Conservation (phyloP, 495 filamentous ascomycete genomes). For the Venustampulla echinocandica region DNA sequence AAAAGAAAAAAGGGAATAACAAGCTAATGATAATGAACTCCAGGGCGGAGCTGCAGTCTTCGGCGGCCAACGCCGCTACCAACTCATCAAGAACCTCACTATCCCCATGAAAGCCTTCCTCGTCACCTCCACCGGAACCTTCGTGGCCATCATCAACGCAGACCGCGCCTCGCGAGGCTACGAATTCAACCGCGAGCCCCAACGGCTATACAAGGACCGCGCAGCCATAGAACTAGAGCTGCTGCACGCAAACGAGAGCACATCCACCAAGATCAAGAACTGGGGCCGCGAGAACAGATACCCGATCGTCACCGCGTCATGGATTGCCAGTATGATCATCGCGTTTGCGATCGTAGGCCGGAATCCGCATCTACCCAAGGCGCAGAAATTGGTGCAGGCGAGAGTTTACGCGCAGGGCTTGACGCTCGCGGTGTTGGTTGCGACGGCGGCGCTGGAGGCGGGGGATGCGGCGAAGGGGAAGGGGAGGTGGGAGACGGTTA, state of each 20-base stretch:
- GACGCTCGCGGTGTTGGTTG: slow-evolving; percentile 80
- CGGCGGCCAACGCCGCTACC: slow-evolving; percentile 53
- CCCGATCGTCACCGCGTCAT: slow-evolving; percentile 74
- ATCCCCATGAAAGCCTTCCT: slow-evolving; percentile 87
- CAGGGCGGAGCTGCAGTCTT: slow-evolving; percentile 53
- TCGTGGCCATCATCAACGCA: slow-evolving; percentile 75
- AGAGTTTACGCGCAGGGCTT: slow-evolving; percentile 96
- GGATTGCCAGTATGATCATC: slow-evolving; percentile 74
- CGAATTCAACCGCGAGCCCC: slow-evolving; percentile 60
- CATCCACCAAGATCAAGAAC: slow-evolving; percentile 44
- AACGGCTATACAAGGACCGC: slow-evolving; percentile 57
- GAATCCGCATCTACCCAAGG: slow-evolving; percentile 62
- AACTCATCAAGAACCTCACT: slow-evolving; percentile 66
- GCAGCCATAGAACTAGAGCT: slow-evolving; percentile 32
- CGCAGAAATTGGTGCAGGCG: slow-evolving; percentile 95
- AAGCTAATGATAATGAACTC: background rate
- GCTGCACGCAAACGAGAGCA: slow-evolving; percentile 43
- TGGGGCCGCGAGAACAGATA: slow-evolving; percentile 78
- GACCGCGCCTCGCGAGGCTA: slow-evolving; percentile 69
- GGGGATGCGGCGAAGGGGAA: slow-evolving; percentile 66
- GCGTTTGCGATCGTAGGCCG: slow-evolving; percentile 69
- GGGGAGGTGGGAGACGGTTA: slow-evolving; percentile 68
- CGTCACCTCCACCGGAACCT: slow-evolving; percentile 72
- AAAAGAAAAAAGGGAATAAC: no score
- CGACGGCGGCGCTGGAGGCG: slow-evolving; percentile 83